Conservation (phyloP, 257 asterid species). For the Jaltomata sinuosa region DNA sequence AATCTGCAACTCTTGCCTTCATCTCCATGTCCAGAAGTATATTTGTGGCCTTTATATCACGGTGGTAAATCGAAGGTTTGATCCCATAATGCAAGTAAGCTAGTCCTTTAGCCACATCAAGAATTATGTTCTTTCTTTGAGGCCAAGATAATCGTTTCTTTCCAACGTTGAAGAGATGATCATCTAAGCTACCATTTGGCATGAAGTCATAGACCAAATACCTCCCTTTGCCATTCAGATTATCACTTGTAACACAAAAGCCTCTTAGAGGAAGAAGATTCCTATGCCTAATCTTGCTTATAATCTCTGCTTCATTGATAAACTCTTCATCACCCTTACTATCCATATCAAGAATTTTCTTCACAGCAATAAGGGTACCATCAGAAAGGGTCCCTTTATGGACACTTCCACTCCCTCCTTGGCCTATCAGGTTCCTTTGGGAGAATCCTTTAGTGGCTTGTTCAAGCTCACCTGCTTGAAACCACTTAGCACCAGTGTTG, state of each 20-base stretch:
- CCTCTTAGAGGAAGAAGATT: constrained; percentile 49
- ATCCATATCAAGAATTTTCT: constrained; percentile 36
- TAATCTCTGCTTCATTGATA: constrained; percentile 43
- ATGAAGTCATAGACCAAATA: constrained; percentile 47
- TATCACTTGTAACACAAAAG: constrained; percentile 41
- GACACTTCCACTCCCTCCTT: constrained; percentile 44
- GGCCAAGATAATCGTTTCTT: constrained; percentile 36
- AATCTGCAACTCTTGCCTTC: constrained; percentile 49
- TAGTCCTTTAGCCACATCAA: constrained; percentile 55
- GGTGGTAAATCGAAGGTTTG: constrained; percentile 48
- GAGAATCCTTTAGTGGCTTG: constrained; percentile 43
- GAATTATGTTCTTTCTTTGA: constrained; percentile 45
- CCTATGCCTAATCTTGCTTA: constrained; percentile 54
- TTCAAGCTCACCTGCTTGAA: constrained; percentile 31
- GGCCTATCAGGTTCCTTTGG: constrained; percentile 37
- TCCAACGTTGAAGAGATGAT: constrained; percentile 26
- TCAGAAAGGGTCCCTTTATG: constrained; percentile 42
- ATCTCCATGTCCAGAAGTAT: constrained; percentile 48
- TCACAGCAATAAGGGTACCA: constrained; percentile 37
- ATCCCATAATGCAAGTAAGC: constrained; percentile 51
- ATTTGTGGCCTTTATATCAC: constrained; percentile 49
- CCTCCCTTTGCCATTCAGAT: constrained; percentile 28
- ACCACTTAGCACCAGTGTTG: constrained; percentile 51
- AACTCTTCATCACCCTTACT: constrained; percentile 41
- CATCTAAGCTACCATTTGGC: constrained; percentile 42